Conservation (phyloP, 1,284 basidiomycete species). For the Rhodotorula sp. region DNA sequence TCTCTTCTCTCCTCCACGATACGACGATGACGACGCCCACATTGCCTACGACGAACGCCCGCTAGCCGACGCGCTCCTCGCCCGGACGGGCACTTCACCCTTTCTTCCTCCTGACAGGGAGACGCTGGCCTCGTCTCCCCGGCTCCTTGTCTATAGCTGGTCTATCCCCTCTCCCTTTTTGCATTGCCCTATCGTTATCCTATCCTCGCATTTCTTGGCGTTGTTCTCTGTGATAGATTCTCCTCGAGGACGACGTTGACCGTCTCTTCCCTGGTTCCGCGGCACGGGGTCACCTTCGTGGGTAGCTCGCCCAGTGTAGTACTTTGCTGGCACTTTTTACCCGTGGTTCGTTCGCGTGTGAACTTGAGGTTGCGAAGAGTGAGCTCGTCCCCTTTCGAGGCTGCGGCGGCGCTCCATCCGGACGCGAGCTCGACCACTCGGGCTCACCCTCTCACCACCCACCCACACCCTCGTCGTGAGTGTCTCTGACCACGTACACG, state of each 20-base stretch:
- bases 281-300: too few species aligned
- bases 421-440: neutral
- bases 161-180: neutral
- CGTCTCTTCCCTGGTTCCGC: neutral
- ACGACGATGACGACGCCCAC: neutral
- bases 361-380: too few species aligned
- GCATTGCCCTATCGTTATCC: neutral
- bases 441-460: neutral
- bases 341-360: neutral
- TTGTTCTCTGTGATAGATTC: neutral
- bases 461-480: neutral
- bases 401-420: neutral
- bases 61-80: conserved; percentile 1
- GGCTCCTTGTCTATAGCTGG: conserved; percentile 21
- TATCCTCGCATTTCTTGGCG: neutral
- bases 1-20: neutral
- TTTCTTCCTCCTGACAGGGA: neutral
- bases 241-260: neutral
- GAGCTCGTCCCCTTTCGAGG: neutral
- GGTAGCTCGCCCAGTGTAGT: neutral
- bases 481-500: neutral
- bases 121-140: neutral
- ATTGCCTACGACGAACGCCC: too few species aligned
- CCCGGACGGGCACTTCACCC: conserved; percentile 7
- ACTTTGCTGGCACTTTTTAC: neutral